Conservation (phyloP, 805 yeast species). For the Teunomyces atbi region DNA sequence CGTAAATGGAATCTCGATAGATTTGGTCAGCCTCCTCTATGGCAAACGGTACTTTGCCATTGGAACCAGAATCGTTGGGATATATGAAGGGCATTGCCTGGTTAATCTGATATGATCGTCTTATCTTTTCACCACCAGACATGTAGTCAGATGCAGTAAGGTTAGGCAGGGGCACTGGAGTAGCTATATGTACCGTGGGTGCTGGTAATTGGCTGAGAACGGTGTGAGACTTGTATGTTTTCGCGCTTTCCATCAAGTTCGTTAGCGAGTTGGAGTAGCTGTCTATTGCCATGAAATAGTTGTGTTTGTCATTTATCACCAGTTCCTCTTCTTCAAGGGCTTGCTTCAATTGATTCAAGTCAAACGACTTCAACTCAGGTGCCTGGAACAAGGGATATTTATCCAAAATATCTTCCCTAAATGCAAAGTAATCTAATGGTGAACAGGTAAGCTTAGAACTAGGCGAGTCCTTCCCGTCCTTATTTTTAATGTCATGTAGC, state of each 20-base stretch:
- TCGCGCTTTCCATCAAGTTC: conserved; percentile 57
- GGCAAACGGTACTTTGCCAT: conserved; percentile 58
- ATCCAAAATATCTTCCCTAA: conserved; percentile 68
- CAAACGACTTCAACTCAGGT: conserved; percentile 27
- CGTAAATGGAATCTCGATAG: conserved; percentile 58
- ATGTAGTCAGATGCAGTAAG: conserved; percentile 41
- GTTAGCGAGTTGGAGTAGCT: conserved; percentile 53
- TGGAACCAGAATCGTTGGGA: conserved; percentile 41
- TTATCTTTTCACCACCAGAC: conserved; percentile 48
- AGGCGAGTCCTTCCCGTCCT: conserved; percentile 16
- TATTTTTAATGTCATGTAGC: conserved; percentile 36
- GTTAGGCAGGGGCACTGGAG: conserved; percentile 87
- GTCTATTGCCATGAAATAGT: conserved; percentile 38
- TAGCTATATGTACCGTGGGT: conserved; percentile 68
- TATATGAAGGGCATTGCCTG: conserved; percentile 65
- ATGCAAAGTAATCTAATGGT: conserved; percentile 82
- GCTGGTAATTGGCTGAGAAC: conserved; percentile 47
- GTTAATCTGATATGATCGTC: conserved; percentile 62
- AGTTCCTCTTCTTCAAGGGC: conserved; percentile 29
- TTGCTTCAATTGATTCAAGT: conserved; percentile 15
- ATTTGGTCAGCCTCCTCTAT: conserved; percentile 77
- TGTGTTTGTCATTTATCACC: conserved; percentile 23
- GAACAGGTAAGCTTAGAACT: conserved; percentile 51
- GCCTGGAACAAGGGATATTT: conserved; percentile 72
- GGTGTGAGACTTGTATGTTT: conserved; percentile 48